A percentile compares a stretch with the other conserved stretches of the same genome.
Conservation (phyloP, 164 flowering plant species). For the Chloranthus sessilifolius region DNA sequence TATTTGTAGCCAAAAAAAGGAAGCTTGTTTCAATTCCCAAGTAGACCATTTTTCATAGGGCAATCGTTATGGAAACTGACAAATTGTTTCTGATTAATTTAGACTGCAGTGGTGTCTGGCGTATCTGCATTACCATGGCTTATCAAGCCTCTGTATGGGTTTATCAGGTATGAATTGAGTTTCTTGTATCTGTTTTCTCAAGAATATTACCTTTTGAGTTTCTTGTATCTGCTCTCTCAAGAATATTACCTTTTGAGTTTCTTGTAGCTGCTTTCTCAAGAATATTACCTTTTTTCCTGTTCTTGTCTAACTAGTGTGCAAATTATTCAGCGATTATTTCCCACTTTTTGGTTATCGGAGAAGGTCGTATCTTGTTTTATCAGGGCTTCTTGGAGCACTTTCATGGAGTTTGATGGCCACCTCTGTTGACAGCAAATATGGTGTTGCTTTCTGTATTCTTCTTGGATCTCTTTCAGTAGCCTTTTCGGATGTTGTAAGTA, state of each 20-base stretch:
- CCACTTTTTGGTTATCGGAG: conserved; percentile 99
- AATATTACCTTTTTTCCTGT: conserved; percentile 2
- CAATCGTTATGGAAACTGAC: too few relatives aligned
- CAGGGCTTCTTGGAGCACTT: conserved; percentile 92
- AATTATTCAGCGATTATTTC: conserved; percentile 66
- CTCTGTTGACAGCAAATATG: conserved; percentile 77
- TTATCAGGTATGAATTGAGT: conserved; percentile 61
- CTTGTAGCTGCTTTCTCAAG: neutral
- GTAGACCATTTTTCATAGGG: too few relatives aligned
- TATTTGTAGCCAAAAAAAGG: too few relatives aligned
- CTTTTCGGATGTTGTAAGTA: conserved; percentile 97
- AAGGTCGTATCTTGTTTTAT: conserved; percentile 88
- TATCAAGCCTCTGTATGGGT: conserved; percentile 92
- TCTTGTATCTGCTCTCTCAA: neutral
- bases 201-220: conserved; percentile 1
- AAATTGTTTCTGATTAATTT: conserved; percentile 38
- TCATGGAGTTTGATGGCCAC: conserved; percentile 97
- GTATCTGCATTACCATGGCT: conserved; percentile 97
- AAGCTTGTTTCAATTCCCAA: too few relatives aligned
- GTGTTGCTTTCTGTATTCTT: conserved; percentile 89
- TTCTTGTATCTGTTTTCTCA: neutral
- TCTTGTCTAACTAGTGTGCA: conserved; percentile 11
- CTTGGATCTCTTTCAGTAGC: conserved; percentile 99
- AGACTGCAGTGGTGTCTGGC: conserved; percentile 98
- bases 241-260: conserved; percentile 1